Evolutionary conservation across 164 flowering plant species (phyloP), one percentile per base, ranked within the genome.

Genomic region (Santalum album): DNA sequence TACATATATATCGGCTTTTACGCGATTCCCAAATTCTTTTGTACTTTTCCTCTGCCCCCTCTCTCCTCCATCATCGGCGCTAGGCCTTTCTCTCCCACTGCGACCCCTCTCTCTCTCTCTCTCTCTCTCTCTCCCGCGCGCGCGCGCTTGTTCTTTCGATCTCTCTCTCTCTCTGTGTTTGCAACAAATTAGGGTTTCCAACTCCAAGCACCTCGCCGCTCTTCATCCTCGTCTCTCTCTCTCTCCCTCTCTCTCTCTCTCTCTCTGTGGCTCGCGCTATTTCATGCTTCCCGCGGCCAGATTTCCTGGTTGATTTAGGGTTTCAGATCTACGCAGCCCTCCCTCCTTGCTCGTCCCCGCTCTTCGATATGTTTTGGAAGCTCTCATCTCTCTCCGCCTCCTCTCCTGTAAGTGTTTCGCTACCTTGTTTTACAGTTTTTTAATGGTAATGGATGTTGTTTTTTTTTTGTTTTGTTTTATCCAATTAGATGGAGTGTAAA

Each of bases 361-460:
- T 23, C 32, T 32, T 62, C 69, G 63, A 54, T 69, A 91, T 91
- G 98, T 91, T 86, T 54, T 91, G 98, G 98, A 81, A 79, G 73
- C 80, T 91, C 68, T 57, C 94, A 17, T 67, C 83, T 55, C 78
- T 87, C 24, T 90, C 96, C 9, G 69, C 98, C 35, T 73, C 96
- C 22, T 91, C 98, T 19, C 96, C 95, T 23, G 98, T 91, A 51
- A 78, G 88, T 70, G 26, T 22, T 56, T 25, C 22, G 17, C 12
- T 7, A 24, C 23, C 11, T 62, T 24, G 25, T n/a, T 38, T 2
- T 15, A 24, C 11, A 26, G 12, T 32, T 24, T 62, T n/a, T 26
- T 0, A 1, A n/a, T 14, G 23, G 19, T 47, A 19, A 2, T n/a
- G 2, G 19, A 23, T 25, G 40, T 17, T 51, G 2, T 1, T 35